Evolutionary conservation across 1,284 basidiomycete species (phyloP), one percentile per base, ranked within the genome.

Genomic region (Puccinia hordei): DNA sequence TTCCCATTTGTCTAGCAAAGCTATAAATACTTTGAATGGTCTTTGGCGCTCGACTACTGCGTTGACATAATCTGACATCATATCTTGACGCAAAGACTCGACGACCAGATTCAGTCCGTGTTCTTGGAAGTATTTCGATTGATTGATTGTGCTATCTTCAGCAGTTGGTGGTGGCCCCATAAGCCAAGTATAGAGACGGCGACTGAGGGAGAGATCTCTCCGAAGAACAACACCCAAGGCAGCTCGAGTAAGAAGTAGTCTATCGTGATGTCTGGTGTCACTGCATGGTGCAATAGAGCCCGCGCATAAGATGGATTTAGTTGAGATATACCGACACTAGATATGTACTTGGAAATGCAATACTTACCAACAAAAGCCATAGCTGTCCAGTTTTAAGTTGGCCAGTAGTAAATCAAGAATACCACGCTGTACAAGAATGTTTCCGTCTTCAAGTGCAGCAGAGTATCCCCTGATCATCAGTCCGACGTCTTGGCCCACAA

Each of bases 1-100:
- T 86, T 98, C 95, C 92, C 94, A 98, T 85, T 97, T 97, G 86
- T 99, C 97, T 82, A 98, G 87, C 22, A 99, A 86, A 0, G 95
- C 95, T 38, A 98, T 91, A 85, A 98, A 96, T 66, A 98, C 92
- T 86, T 95, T 95, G 89, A 94, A 98, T 0, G 97, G 94, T 22
- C 92, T 82, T 81, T 87, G 90, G 0, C 92, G 90, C 82, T 92
- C 91, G 0, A 90, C 88, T 5, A 66, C 68, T 57, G 35, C 81
- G 22, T 82, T 49, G 46, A 33, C 30, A 65, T 72, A 41, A 44
- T 66, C 33, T 33, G 75, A 66, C 51, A 74, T 66, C 49, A 82
- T 51, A 53, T 78, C 81, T 41, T 33, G 46, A 46, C 69, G 86
- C 87, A 79, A 82, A 92, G 90, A 87, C 89, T 90, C 57, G 96